phyloP scores from a whole-genome alignment of 768 basidiomycete genomes.

The Russula griseocarnosa region DNA sequence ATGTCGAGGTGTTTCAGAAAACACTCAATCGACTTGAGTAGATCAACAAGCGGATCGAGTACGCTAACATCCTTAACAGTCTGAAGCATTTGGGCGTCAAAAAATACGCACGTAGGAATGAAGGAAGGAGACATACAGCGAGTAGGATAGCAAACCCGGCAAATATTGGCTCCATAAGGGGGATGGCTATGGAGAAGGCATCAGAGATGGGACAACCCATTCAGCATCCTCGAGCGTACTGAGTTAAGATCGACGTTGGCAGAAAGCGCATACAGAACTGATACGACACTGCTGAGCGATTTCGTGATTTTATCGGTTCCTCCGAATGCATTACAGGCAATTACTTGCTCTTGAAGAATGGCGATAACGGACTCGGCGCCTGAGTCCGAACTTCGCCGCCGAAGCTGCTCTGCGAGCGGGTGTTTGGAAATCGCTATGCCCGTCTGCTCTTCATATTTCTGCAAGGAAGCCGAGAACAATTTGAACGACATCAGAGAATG shows the following conservation, averaged over 20 bases:
- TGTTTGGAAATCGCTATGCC: not conserved
- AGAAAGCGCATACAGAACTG: not conserved
- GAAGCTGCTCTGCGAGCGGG: not conserved
- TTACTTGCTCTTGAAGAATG: not conserved
- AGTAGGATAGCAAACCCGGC: not conserved
- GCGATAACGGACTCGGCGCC: not conserved
- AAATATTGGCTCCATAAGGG: not conserved
- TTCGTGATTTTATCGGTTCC: not conserved
- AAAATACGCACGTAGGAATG: not conserved
- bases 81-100: not conserved
- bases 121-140: not conserved
- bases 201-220: not conserved
- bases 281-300: not conserved
- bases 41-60: not conserved
- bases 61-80: not conserved
- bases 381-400: not conserved
- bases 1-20: not conserved
- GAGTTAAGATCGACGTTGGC: too few relatives aligned
- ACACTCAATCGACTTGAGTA: not conserved
- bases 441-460: not conserved
- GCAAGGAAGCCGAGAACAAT: not conserved
- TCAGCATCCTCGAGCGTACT: not conserved
- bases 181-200: not conserved
- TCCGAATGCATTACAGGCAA: not conserved
- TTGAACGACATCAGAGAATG: not conserved